Base-by-base conservation (phyloP, 805 yeast species). In the Metschnikowia baotianmanensis region DNA sequence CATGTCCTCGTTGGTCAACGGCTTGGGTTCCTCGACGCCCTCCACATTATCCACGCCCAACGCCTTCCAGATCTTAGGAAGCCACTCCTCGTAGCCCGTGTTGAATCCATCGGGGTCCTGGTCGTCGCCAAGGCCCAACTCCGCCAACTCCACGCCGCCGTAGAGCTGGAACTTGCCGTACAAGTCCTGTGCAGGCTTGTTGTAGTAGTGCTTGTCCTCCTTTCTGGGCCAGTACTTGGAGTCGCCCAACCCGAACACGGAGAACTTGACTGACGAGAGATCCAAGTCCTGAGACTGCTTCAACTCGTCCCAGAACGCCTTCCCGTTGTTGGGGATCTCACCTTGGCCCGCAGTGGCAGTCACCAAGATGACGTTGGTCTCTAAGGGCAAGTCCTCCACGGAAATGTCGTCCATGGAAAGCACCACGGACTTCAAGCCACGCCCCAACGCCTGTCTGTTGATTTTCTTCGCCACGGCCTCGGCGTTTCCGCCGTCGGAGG, bases 61-160 rank as follows among this genome's bases (percentile, higher is more conserved):
- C 2, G 89, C 85, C 52, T 77, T 82, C 98, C 98, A 91, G 47
- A 91, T 58, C 47, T 74, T 71, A 17, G 83, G 77, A 63, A 87
- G 91, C 96, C 97, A 91, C 31, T 68, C 81, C 45, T 81, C 79
- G 62, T 83, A 91, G n/a, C 93, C 96, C 20, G 97, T 90, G 53
- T 82, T 81, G 66, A 74, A 89, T 16, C 97, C 97, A 69, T 91
- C 97, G 17, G 96, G 95, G 61, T 87, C 98, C 69, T 91, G 98
- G 59, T 91, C 98, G 63, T 91, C 97, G 66, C 98, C 98, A 34
- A 86, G 71, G 15, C 96, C 97, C 32, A 89, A 65, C 3, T 84
- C 86, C 42, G 79, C 76, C 40, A 91, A 67, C 45, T 78, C 80
- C 45, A 74, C 78, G 45, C 85, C 96, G 31, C 95, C 93, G 44